These are phyloP conservation scores for Cucumis melo DNA, from an alignment of 306 rosid genomes.

Conservation along the genomic window DNA sequence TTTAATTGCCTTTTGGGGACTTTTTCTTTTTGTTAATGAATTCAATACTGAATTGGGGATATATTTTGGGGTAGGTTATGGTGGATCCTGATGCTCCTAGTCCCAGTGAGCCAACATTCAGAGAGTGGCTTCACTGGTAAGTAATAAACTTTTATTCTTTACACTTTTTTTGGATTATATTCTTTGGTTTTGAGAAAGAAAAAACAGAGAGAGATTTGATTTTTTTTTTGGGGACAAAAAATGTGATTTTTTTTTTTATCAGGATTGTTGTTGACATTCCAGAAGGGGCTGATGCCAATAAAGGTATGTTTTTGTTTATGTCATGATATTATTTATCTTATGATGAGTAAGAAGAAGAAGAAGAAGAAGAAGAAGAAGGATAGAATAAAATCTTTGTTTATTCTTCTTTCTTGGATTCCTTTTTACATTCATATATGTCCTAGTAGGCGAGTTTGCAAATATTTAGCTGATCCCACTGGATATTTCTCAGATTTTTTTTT, in stretches of 20 bases:
- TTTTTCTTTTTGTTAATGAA: background rate
- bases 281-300: constrained; percentile 13
- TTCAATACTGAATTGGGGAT: background rate
- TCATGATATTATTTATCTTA: no score
- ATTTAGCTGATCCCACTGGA: no score
- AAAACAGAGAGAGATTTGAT: background rate
- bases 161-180: background rate
- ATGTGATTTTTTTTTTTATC: background rate
- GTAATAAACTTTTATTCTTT: no score
- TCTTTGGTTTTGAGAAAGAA: background rate
- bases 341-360: background rate
- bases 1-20: background rate
- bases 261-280: constrained; percentile 25
- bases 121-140: constrained; percentile 29
- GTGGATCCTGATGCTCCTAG: constrained; percentile 31
- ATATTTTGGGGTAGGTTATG: constrained; percentile 10
- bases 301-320: constrained; percentile 7
- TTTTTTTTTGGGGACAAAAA: background rate
- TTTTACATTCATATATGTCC: no score
- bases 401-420: no score
- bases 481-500: no score
- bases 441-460: no score
- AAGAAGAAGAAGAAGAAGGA: no score
- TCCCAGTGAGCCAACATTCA: constrained; percentile 21
- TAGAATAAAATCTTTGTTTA: no score